These are phyloP conservation scores for Voacanga thouarsii DNA, from an alignment of 257 asterid genomes.

Conservation along the genomic window DNA sequence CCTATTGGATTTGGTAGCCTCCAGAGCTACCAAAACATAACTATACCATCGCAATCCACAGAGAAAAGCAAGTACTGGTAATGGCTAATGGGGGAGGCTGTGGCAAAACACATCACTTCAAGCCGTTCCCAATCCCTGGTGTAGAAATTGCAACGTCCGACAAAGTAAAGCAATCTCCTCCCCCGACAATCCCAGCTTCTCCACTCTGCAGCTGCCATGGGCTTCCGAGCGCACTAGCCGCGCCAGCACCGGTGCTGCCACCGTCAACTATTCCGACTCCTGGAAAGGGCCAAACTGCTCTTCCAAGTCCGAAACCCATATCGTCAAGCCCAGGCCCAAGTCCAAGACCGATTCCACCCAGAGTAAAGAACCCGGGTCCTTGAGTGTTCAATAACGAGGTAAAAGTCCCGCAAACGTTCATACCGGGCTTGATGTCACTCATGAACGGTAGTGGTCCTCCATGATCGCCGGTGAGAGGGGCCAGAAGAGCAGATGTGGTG, in stretches of 20 bases:
- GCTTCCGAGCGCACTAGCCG: conserved; percentile 26
- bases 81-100: neutral
- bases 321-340: conserved; percentile 52
- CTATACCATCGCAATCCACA: neutral
- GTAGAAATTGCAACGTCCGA: conserved; percentile 77
- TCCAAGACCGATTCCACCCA: conserved; percentile 67
- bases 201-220: conserved; percentile 76
- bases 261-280: conserved; percentile 41
- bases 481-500: conserved; percentile 34
- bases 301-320: conserved; percentile 62
- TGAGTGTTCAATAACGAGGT: conserved; percentile 62
- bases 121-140: conserved; percentile 43
- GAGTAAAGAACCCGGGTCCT: conserved; percentile 53
- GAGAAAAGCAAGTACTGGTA: neutral
- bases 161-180: conserved; percentile 51
- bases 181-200: conserved; percentile 39
- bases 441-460: conserved; percentile 26
- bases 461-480: conserved; percentile 38
- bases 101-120: conserved; percentile 33
- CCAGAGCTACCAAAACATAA: neutral
- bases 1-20: neutral
- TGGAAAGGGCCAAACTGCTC: conserved; percentile 57
- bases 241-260: conserved; percentile 26
- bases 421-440: conserved; percentile 18
- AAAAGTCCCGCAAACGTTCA: conserved; percentile 53